Conservation (phyloP, 306 rosid genomes). For the Aeschynomene evenia region DNA sequence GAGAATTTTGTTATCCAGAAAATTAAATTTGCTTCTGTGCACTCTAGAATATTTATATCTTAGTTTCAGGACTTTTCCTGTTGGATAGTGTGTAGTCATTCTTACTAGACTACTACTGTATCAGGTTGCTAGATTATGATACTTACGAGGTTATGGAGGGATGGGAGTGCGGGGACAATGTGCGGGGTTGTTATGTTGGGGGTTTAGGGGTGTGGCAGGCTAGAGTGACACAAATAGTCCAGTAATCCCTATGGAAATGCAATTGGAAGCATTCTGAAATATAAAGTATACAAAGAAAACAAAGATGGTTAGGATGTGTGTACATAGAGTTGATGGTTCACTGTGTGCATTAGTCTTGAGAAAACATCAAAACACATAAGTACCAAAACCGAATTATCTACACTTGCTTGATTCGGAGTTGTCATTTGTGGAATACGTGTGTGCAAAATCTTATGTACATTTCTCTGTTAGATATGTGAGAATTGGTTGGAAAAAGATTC, state of each 20-base stretch:
- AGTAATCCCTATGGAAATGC: background rate
- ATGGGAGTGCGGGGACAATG: background rate
- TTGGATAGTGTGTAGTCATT: background rate
- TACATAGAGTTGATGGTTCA: background rate
- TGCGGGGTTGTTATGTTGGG: conserved; percentile 12
- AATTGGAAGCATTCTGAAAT: background rate
- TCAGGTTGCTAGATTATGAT: background rate
- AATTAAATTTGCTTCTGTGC: background rate
- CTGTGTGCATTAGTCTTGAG: conserved; percentile 4
- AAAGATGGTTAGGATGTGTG: background rate
- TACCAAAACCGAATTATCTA: background rate
- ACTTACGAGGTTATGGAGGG: conserved; percentile 1
- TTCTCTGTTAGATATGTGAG: background rate
- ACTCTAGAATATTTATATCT: background rate
- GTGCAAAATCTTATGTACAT: conserved; percentile 2
- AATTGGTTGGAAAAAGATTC: background rate
- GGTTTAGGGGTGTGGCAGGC: conserved; percentile 16
- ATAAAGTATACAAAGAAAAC: background rate
- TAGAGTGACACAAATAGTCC: background rate
- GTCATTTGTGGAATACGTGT: background rate
- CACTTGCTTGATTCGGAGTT: conserved; percentile 4
- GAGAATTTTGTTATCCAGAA: background rate
- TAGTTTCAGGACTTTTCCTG: conserved; percentile 4
- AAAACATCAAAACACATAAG: background rate
- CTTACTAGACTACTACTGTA: background rate